Evolutionary conservation across 345 rosid species (phyloP), one percentile per base, ranked within the genome.

Genomic region (Salix purpurea): DNA sequence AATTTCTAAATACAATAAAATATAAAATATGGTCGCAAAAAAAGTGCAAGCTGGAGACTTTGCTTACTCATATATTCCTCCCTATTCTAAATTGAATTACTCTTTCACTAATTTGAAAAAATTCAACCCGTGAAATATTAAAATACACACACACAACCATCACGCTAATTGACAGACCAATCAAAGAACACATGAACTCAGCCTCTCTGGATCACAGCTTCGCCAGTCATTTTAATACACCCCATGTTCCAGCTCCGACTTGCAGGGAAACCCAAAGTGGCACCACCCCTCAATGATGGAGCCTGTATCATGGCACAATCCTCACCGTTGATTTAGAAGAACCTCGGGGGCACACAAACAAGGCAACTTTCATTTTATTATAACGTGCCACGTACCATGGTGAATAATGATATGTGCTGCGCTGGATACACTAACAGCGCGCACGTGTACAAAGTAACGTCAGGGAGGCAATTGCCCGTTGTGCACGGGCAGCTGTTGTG

Each of bases 401-500:
- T 39, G 7, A 4, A 19, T 1, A 23, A n/a, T 13, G 37, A 48
- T 46, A 15, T 34, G 37, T 30, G 77, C 46, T 76, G 65, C 44
- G 85, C 70, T 84, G 85, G 74, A 36, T 62, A 6, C 2, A 50
- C 11, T 3, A 4, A 5, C 39, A 37, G 2, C 8, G 26, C 78
- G 82, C 83, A 76, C 87, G 83, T 84, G 77, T 82, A 18, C 9
- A 14, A 16, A 46, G 67, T 50, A 42, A 60, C 40, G 23, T 28
- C 30, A 3, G 28, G 65, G 65, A 61, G 32, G 18, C 40, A 18
- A 42, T 74, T 74, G 69, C 66, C 83, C 80, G 78, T 71, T 61
- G 68, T 70, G 60, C 72, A 71, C 82, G 86, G 85, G 79, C 83
- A 83, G 80, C 23, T 36, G 77, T 32, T 61, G 85, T 85, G 90